Conservation (phyloP, 2,329 filamentous ascomycete genomes). For the Trichoderma sp. region DNA sequence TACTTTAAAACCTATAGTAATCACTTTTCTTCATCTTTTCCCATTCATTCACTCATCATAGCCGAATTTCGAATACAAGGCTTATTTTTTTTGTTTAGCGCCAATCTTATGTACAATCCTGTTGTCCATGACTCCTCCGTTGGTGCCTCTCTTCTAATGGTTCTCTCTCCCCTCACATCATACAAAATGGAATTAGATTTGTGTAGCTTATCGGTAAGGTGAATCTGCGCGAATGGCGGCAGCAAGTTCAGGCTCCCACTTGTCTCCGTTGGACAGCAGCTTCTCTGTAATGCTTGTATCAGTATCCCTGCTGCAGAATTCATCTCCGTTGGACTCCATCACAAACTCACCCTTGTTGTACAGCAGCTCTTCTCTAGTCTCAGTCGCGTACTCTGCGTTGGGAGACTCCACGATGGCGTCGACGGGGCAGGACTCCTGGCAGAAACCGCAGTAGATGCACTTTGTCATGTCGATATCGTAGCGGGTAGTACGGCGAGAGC, state of each 20-base stretch:
- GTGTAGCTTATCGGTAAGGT: conserved; percentile 69
- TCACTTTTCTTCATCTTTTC: background rate
- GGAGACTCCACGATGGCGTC: conserved; percentile 76
- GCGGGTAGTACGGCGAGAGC: conserved; percentile 88
- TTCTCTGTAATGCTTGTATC: conserved; percentile 59
- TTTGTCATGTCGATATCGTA: conserved; percentile 99
- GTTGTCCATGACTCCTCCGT: background rate
- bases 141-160: background rate
- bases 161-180: conserved; percentile 4
- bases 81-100: conserved; percentile 3
- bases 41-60: background rate
- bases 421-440: conserved; percentile 97
- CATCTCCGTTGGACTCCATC: background rate
- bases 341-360: conserved; percentile 77
- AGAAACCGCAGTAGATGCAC: conserved; percentile 99
- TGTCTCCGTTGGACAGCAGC: conserved; percentile 82
- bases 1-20: background rate
- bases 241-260: conserved; percentile 97
- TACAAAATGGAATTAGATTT: conserved; percentile 18
- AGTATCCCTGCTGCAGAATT: background rate
- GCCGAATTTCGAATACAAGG: background rate
- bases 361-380: conserved; percentile 83
- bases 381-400: conserved; percentile 62
- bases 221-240: conserved; percentile 90
- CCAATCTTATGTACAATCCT: conserved; percentile 22